phyloP scores from a whole-genome alignment of 2,329 filamentous ascomycete species.

The Fusarium drepaniforme region DNA sequence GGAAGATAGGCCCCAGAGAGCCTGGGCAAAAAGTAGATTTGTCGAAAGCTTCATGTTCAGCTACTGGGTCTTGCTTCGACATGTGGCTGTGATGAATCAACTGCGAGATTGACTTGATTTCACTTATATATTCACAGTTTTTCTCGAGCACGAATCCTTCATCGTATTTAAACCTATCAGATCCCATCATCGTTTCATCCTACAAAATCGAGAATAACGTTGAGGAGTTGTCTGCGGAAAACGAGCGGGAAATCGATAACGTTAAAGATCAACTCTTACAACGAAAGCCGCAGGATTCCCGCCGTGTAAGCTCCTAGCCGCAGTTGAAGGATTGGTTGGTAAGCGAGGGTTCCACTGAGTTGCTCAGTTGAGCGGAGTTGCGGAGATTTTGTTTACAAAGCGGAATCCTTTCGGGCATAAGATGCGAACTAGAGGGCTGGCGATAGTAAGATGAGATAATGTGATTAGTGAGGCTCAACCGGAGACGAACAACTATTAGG shows the following conservation, averaged over 20 bases:
- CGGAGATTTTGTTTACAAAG: not conserved
- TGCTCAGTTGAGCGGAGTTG: not conserved
- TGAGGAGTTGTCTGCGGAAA: not conserved
- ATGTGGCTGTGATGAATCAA: not conserved
- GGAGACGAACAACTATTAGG: not conserved
- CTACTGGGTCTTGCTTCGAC: not conserved
- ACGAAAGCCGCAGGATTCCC: not conserved
- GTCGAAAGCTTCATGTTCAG: not conserved
- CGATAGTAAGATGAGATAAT: not conserved
- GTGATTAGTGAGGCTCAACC: not conserved
- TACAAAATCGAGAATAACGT: not conserved
- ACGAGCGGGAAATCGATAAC: not conserved
- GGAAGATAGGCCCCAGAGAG: not conserved
- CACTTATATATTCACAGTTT: too few species aligned
- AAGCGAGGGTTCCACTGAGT: not conserved
- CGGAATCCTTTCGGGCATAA: not conserved
- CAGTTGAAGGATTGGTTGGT: not conserved
- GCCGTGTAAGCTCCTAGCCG: not conserved
- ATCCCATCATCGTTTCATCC: not conserved
- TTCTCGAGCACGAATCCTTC: not conserved
- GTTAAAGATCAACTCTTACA: not conserved
- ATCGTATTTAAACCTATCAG: not conserved
- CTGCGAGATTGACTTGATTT: not conserved
- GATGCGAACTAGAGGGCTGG: not conserved
- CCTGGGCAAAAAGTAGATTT: not conserved